These are phyloP conservation scores for Ostreobium quekettii DNA, from an alignment of 139 green algal genomes.

Conservation along the genomic window DNA sequence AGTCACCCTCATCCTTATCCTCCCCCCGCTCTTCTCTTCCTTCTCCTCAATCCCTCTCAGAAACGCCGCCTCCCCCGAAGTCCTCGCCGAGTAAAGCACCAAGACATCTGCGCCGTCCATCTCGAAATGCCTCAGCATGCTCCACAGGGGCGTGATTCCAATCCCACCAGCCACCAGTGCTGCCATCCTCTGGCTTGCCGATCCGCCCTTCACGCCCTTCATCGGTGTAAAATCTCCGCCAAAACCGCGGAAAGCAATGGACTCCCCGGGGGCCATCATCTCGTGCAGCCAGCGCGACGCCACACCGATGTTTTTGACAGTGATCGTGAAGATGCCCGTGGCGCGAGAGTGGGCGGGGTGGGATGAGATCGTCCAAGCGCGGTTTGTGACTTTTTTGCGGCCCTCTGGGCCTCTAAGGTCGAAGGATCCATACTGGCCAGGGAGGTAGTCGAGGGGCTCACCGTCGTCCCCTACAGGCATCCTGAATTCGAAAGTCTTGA, in stretches of 20 bases:
- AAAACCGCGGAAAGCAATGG: conserved; percentile 14
- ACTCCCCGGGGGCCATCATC: neutral
- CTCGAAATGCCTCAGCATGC: conserved; percentile 16
- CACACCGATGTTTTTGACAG: conserved; percentile 22
- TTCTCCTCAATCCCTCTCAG: conserved; percentile 3
- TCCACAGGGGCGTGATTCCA: conserved; percentile 27
- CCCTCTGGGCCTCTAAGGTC: neutral
- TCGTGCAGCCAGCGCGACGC: conserved; percentile 27
- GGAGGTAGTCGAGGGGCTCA: neutral
- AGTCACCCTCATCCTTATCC: neutral
- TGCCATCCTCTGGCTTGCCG: neutral
- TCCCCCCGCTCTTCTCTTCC: neutral
- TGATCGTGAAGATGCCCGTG: conserved; percentile 25
- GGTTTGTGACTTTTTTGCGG: neutral
- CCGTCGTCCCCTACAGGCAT: neutral
- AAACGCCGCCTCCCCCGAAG: conserved; percentile 9
- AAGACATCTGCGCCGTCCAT: neutral
- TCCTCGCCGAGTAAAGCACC: conserved; percentile 12
- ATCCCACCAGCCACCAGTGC: conserved; percentile 29
- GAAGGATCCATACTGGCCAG: conserved; percentile 23
- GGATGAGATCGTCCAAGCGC: conserved; percentile 27
- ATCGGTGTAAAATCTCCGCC: conserved; percentile 20
- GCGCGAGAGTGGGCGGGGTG: conserved; percentile 14
- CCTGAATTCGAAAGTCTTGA: conserved; percentile 27
- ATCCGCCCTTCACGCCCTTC: neutral